These are phyloP conservation scores for Colletotrichum gigasporum DNA, from an alignment of 2,329 filamentous ascomycete species.

Conservation along the genomic window DNA sequence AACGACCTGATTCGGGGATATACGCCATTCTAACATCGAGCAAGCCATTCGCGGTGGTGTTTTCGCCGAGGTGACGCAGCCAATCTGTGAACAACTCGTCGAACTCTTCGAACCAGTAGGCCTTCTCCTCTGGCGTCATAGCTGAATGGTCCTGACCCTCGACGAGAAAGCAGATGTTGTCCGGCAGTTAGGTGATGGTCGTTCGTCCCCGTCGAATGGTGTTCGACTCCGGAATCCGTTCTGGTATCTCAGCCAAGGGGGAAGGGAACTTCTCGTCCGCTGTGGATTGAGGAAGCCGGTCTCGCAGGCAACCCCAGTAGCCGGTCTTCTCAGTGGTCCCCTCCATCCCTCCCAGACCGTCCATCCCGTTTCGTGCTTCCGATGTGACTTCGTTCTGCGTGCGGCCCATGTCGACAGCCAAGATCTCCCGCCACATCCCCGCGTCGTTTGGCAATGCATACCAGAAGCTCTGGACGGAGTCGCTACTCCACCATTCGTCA, in stretches of 20 bases:
- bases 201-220: too few relatives aligned
- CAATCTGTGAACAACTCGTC: not conserved
- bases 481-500: too few relatives aligned
- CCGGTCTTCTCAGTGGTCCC: not conserved
- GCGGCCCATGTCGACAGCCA: not conserved
- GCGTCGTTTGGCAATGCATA: too few relatives aligned
- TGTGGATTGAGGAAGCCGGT: not conserved
- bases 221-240: too few relatives aligned
- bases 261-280: not conserved
- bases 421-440: not conserved
- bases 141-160: too few relatives aligned
- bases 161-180: too few relatives aligned
- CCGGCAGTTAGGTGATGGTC: too few relatives aligned
- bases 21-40: not conserved
- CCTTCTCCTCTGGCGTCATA: too few relatives aligned
- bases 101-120: too few relatives aligned
- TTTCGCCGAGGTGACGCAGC: not conserved
- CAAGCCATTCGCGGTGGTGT: not conserved
- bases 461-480: too few relatives aligned
- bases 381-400: not conserved
- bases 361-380: not conserved
- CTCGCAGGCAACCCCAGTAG: not conserved
- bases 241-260: too few relatives aligned
- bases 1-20: too few relatives aligned
- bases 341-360: not conserved